These are phyloP conservation scores for Wickerhamiella australiensis DNA, from an alignment of 805 yeast species.

Conservation along the genomic window DNA sequence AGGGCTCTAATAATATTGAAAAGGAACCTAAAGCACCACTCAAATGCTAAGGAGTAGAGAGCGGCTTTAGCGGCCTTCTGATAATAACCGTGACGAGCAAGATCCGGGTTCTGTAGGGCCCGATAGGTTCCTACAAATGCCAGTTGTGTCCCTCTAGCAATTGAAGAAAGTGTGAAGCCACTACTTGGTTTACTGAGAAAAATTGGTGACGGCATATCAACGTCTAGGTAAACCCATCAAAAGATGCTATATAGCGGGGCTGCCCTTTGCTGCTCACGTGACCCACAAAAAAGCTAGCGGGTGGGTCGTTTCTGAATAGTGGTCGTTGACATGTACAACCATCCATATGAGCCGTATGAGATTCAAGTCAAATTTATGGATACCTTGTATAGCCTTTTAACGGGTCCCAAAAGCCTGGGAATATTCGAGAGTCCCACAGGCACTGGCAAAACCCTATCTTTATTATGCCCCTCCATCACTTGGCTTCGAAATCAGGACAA, in stretches of 20 bases:
- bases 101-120: constrained; percentile 35
- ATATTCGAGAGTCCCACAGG: constrained; percentile 92
- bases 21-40: constrained; percentile 28
- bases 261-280: constrained; percentile 2
- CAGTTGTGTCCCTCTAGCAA: constrained; percentile 44
- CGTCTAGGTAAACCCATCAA: neutral
- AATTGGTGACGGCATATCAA: constrained; percentile 45
- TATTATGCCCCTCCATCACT: constrained; percentile 72
- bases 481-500: constrained; percentile 51
- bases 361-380: constrained; percentile 71
- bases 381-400: constrained; percentile 53
- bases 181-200: constrained; percentile 47
- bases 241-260: neutral
- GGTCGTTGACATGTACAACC: constrained; percentile 36
- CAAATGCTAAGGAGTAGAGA: constrained; percentile 31
- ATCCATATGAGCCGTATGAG: constrained; percentile 71
- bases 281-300: neutral
- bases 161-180: constrained; percentile 38
- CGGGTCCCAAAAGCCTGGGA: constrained; percentile 45
- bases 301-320: neutral
- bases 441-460: constrained; percentile 74
- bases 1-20: constrained; percentile 18
- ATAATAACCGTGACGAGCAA: constrained; percentile 31
- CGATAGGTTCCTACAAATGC: constrained; percentile 40
- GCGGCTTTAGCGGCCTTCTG: constrained; percentile 30